Percentiles rank a stretch among this genome's conserved stretches.
Conservation (phyloP, 768 basidiomycete genomes). For the Russula emetica region DNA sequence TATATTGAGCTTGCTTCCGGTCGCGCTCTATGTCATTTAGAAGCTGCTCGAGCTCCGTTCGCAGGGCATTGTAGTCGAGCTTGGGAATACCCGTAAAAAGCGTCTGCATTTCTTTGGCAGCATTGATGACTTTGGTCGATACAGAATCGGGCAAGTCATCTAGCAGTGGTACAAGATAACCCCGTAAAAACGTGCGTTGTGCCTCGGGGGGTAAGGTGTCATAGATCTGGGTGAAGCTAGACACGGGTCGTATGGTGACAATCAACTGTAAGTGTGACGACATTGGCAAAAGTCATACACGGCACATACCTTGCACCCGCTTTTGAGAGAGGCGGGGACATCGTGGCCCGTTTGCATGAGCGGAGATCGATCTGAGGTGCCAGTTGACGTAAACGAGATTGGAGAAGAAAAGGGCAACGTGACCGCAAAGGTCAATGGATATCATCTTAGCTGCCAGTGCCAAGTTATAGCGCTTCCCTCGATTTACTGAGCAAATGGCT, state of each 20-base stretch:
- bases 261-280: no score
- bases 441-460: not conserved
- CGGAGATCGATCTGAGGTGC: no score
- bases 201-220: conserved; percentile 51
- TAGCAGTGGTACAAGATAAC: conserved; percentile 48
- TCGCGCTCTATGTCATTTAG: conserved; percentile 53
- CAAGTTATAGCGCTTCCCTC: not conserved
- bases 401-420: not conserved
- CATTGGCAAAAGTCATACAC: not conserved
- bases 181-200: conserved; percentile 46
- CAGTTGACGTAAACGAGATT: not conserved
- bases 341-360: not conserved
- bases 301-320: not conserved
- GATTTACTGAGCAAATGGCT: not conserved
- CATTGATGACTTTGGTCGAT: conserved; percentile 38
- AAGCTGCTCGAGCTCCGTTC: conserved; percentile 49
- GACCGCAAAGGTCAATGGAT: not conserved
- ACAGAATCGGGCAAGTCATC: conserved; percentile 40
- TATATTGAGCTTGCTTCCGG: conserved; percentile 44
- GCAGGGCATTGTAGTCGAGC: conserved; percentile 52
- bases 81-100: conserved; percentile 43
- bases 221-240: conserved; percentile 35
- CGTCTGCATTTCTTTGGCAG: conserved; percentile 41
- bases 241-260: not conserved
- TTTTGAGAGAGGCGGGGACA: not conserved